A percentile compares a stretch with the other conserved stretches of the same genome.
Conservation (phyloP, 352 stramenopile species). For the Globisporangium uncinulatum region DNA sequence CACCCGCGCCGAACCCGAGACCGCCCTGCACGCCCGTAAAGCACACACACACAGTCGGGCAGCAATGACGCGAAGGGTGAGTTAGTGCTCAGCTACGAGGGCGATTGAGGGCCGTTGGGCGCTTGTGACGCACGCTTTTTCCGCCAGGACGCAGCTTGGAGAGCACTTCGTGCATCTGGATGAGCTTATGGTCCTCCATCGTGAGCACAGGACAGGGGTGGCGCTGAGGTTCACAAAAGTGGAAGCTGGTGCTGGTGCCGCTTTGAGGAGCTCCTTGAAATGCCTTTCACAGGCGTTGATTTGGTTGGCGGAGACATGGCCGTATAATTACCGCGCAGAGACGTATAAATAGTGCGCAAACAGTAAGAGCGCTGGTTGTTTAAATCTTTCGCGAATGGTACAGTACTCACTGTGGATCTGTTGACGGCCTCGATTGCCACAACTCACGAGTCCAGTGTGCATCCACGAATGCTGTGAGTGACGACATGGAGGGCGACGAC, state of each 20-base stretch:
- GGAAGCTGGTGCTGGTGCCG: neutral
- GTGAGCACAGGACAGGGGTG: conserved; percentile 5
- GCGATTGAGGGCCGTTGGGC: neutral
- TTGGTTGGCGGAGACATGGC: conserved; percentile 1
- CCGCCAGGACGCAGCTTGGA: conserved; percentile 76
- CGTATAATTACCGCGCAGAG: neutral
- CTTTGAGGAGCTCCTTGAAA: neutral
- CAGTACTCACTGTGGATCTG: too few species aligned
- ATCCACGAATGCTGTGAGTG: neutral
- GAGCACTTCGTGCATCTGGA: conserved; percentile 81
- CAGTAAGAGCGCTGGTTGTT: neutral
- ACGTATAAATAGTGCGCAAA: neutral
- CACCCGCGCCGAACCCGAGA: conserved; percentile 54
- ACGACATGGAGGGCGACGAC: too few species aligned
- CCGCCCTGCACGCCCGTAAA: conserved; percentile 34
- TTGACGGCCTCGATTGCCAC: too few species aligned
- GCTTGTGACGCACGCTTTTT: conserved; percentile 47
- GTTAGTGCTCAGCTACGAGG: neutral
- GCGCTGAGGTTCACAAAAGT: neutral
- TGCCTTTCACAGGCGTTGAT: neutral
- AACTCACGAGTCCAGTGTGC: too few species aligned
- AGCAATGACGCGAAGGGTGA: neutral
- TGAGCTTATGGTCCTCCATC: conserved; percentile 85
- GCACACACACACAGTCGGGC: conserved; percentile 11
- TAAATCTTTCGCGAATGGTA: too few species aligned